Conservation (phyloP, 768 basidiomycete genomes). For the Lentinula detonsa region DNA sequence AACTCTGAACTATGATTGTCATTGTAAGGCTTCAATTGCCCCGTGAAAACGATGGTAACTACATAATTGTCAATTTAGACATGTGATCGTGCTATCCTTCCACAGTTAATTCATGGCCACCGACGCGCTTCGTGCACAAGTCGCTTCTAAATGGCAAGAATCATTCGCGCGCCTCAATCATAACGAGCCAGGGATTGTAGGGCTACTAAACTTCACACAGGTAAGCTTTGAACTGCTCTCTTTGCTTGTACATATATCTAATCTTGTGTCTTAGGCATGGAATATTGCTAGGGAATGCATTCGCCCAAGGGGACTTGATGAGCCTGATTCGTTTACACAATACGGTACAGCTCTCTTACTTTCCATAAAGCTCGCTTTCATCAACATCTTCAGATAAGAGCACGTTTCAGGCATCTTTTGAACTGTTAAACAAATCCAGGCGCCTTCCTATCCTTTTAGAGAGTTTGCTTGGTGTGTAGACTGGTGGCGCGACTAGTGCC, state of each 20-base stretch:
- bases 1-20: too few relatives aligned
- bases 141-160: conserved; percentile 67
- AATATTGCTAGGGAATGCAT: conserved; percentile 46
- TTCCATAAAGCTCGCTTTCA: neutral
- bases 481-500: neutral
- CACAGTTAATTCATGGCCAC: conserved; percentile 41
- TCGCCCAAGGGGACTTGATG: conserved; percentile 46
- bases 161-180: conserved; percentile 61
- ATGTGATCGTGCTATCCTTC: neutral
- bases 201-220: conserved; percentile 59
- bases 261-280: conserved; percentile 48
- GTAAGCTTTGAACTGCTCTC: conserved; percentile 21
- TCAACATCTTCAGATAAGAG: conserved; percentile 32
- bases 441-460: conserved; percentile 63
- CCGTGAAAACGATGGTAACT: too few relatives aligned
- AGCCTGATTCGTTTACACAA: conserved; percentile 15
- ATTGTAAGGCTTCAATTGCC: too few relatives aligned
- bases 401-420: conserved; percentile 50
- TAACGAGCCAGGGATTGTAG: conserved; percentile 53
- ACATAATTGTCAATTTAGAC: too few relatives aligned
- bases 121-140: conserved; percentile 57
- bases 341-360: conserved; percentile 6
- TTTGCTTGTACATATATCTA: neutral
- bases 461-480: conserved; percentile 57
- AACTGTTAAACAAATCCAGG: conserved; percentile 48